Evolutionary conservation across 495 filamentous ascomycete species (phyloP).

Genomic region (Pseudevernia furfuracea): DNA sequence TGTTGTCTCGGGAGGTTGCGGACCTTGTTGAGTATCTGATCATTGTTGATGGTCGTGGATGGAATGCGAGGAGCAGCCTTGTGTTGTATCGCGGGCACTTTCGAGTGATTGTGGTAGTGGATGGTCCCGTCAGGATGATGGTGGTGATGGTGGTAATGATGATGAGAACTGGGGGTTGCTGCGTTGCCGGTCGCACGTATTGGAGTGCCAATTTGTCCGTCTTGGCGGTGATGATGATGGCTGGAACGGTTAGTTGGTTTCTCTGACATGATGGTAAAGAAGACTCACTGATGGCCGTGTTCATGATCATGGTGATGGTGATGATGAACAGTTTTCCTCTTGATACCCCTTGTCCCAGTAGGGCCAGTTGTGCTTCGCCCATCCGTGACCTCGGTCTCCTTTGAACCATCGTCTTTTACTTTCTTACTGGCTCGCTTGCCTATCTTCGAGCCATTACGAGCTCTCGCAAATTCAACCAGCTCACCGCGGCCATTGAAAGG

Average conservation of each 20-base stretch:
- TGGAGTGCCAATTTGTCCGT: constrained; percentile 49
- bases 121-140: constrained; percentile 39
- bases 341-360: constrained; percentile 44
- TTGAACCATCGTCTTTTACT: constrained; percentile 47
- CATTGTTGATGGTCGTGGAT: constrained; percentile 53
- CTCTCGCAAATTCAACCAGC: constrained; percentile 33
- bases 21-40: constrained; percentile 61
- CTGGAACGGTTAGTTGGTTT: constrained; percentile 35
- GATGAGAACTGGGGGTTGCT: constrained; percentile 30
- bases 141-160: constrained; percentile 50
- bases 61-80: constrained; percentile 49
- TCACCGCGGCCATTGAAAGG: constrained; percentile 25
- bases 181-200: constrained; percentile 36
- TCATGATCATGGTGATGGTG: constrained; percentile 44
- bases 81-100: constrained; percentile 31
- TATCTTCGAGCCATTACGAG: constrained; percentile 45
- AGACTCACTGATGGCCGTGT: constrained; percentile 52
- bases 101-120: constrained; percentile 43
- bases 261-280: not conserved
- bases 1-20: constrained; percentile 67
- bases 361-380: constrained; percentile 48
- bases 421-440: constrained; percentile 47
- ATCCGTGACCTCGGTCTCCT: constrained; percentile 48
- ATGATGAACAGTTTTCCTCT: constrained; percentile 47
- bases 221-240: constrained; percentile 72